Evolutionary conservation across 2,329 filamentous ascomycete genomes (phyloP), one percentile per base, ranked within the genome.

Genomic region (Phialophora verrucosa): DNA sequence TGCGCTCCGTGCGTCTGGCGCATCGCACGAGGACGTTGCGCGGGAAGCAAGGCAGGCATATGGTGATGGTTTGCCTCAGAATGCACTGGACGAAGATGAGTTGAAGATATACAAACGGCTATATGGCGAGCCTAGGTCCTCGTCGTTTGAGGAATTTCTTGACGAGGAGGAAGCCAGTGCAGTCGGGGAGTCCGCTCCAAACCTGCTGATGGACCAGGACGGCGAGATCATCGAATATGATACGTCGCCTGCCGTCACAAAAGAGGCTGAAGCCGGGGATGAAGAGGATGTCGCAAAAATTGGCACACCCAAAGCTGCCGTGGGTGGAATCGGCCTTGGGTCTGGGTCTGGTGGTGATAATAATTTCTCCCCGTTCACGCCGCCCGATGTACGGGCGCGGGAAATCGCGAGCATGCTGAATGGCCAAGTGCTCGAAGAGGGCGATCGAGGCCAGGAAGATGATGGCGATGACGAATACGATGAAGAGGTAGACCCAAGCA

Each of bases 41-140:
- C 87, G 90, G 63, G 83, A 87, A 71, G 90, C 91, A 42, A 87
- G 90, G 73, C 89, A 91, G 69, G 83, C 87, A 8, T 96, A 92
- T 76, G 90, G 92, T 68, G 89, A 95, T 73, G 88, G 85, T 0
- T 78, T 97, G 27, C 93, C 93, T 0, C 85, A 87, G 35, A 88
- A 85, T 38, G 87, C 91, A 72, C 78, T 97, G 59, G 88, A 83
- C 38, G 82, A 84, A 0, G 85, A 90, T 61, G 93, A 97, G 76
- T 88, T 90, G 73, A 81, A 80, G 56, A 80, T 96, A 0, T 97
- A 96, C 77, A 88, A 90, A 74, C 84, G 92, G 69, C 80, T 96
- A 17, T 97, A 95, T 76, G 94, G 93, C 1, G 83, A 88, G 38
- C 92, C 93, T 1, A 76, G 75, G 49, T 73, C 75, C 0, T 55